Conservation (phyloP, 345 rosid genomes). For the Populus simonii region DNA sequence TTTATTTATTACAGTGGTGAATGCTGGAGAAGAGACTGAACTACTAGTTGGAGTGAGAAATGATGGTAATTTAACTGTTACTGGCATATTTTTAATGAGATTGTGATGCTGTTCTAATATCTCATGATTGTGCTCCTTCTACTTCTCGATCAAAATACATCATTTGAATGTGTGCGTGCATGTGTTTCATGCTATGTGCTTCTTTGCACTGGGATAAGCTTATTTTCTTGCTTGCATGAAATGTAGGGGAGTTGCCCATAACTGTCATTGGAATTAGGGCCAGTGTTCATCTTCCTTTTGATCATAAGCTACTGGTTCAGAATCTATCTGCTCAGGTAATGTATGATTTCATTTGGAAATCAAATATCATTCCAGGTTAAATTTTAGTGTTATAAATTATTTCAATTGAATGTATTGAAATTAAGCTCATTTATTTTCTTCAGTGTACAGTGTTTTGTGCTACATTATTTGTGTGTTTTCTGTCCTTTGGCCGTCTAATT, state of each 20-base stretch:
- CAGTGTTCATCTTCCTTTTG: slow-evolving; percentile 75
- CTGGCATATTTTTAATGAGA: slow-evolving; percentile 5
- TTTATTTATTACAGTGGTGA: slow-evolving; percentile 47
- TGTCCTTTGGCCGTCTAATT: neutral
- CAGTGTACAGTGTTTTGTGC: neutral
- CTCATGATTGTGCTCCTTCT: neutral
- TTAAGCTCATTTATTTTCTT: neutral
- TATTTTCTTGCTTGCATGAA: slow-evolving; percentile 17
- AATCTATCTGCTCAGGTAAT: slow-evolving; percentile 83
- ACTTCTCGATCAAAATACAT: neutral
- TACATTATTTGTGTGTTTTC: neutral
- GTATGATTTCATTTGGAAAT: neutral
- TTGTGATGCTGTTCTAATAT: neutral
- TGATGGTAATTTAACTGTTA: slow-evolving; percentile 50
- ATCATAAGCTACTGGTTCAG: slow-evolving; percentile 67
- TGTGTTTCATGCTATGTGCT: neutral
- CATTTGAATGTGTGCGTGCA: neutral
- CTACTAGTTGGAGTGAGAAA: slow-evolving; percentile 82
- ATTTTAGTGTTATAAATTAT: neutral
- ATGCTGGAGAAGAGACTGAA: slow-evolving; percentile 78
- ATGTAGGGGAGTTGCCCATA: slow-evolving; percentile 58
- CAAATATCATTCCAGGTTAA: neutral
- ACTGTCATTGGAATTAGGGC: slow-evolving; percentile 68
- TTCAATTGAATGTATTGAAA: neutral
- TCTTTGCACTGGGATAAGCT: slow-evolving; percentile 5